Evolutionary conservation across 2,329 filamentous ascomycete species (phyloP), one percentile per base, ranked within the genome.

Genomic region (Diaporthe sp.): DNA sequence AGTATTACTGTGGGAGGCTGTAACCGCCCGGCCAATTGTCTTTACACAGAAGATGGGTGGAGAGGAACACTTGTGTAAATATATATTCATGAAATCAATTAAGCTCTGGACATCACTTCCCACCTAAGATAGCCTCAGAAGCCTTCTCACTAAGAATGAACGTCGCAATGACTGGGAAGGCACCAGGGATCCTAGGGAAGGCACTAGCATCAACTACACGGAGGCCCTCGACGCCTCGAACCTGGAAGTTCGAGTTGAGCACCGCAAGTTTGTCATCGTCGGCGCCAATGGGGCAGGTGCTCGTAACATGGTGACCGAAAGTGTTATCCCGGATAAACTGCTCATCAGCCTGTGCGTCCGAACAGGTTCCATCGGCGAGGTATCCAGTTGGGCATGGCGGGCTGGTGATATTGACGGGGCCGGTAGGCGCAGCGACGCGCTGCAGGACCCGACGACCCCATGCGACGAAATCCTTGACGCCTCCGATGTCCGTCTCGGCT

Each of bases 401-500:
- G 44, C 44, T 67, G 28, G 63, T 67, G 34, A 67, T 67, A 22
- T 67, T 67, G 63, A 67, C 28, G 5, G 63, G 63, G 0, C 63
- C 63, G 12, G 63, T 67, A 37, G 63, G 63, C 44, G 0, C 63
- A 49, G 25, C 44, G 25, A 67, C 63, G 44, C 63, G 44, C 63
- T 67, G 63, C 44, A 67, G 28, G 28, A 51, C 44, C 15, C 63
- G 63, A 20, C 63, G 63, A 10, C 63, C 63, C 78, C 82, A 83
- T 7, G 81, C 81, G 2, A 82, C 79, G 25, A 79, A 80, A 60
- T 83, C 82, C 73, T 81, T 82, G 77, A 85, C 79, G 49, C 84
- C 85, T 71, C 82, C 79, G 1, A 87, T 80, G 53, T 88, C 84
- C 80, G 87, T 84, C n/a, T 87, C 86, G 10, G 86, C 85, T 0